Base-by-base conservation (phyloP, 2,329 filamentous ascomycete genomes). In the Paraphoma sp. region DNA sequence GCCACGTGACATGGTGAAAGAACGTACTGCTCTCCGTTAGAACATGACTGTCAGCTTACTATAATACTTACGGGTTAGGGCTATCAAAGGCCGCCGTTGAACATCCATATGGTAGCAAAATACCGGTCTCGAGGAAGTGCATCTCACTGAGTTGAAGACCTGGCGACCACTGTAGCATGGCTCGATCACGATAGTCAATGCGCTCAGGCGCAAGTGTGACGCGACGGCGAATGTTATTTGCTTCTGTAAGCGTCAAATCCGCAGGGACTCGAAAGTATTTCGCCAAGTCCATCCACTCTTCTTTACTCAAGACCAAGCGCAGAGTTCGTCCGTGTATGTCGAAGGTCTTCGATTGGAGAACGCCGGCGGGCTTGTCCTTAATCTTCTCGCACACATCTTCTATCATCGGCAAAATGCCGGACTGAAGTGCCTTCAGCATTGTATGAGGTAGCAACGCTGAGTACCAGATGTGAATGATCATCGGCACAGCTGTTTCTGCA, bases 391-490 rank as follows among this genome's bases (percentile, higher is more conserved):
- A 74, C 0, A 79, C 69, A 4, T 71, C 58, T 33, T 77, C 31
- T 10, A 82, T 69, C 1, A 72, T 51, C 2, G 74, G 73, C 0
- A 69, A 57, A 11, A 80, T 56, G 0, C 51, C 42, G 0, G 46
- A 23, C 12, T 64, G 57, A 3, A 81, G 56, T 1, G 59, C 40
- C 0, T 65, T 16, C 1, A 72, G 8, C 46, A 76, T 59, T 2
- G 33, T 41, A 6, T 53, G 18, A 0, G 70, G 65, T 0, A 81
- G 17, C 4, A 74, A 49, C 1, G 77, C 76, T 0, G 80, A 83
- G 63, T 82, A 83, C 80, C 80, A 83, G 4, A 81, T 8, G 61
- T 82, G 79, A 1, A 80, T 58, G 44, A 81, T 80, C 14, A 67
- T 68, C 0, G 73, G 69, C 2, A 66, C 58, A 0, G 71, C 73